Percentiles rank a stretch among this genome's conserved stretches.
phyloP scores from a whole-genome alignment of 73 alveolate species.

The Paramecium bursaria region DNA sequence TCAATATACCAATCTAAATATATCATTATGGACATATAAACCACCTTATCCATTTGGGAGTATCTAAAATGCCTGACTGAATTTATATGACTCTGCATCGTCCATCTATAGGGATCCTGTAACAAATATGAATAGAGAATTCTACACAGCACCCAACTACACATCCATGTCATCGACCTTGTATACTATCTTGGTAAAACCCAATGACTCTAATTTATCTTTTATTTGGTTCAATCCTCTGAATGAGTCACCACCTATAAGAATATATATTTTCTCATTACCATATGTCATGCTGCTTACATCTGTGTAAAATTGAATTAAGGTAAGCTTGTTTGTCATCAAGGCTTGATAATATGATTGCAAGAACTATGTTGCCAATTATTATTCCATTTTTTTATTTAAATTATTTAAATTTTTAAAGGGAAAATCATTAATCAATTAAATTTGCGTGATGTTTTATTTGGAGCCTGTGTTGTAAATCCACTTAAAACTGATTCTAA shows the following conservation, averaged over 20 bases:
- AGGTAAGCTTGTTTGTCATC: constrained; percentile 36
- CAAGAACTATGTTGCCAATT: no score
- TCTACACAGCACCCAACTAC: constrained; percentile 30
- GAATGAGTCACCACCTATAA: constrained; percentile 44
- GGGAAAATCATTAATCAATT: no score
- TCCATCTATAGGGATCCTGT: constrained; percentile 48
- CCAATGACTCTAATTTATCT: constrained; percentile 50
- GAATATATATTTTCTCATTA: not conserved
- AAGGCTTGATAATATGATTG: constrained; percentile 30
- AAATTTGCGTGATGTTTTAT: no score
- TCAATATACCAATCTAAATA: constrained; percentile 61
- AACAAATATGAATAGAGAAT: constrained; percentile 35
- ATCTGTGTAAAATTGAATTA: constrained; percentile 54
- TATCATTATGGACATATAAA: constrained; percentile 56
- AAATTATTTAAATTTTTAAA: no score
- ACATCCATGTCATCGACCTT: constrained; percentile 49
- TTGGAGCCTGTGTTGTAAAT: no score
- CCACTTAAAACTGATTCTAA: no score
- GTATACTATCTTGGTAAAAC: constrained; percentile 41
- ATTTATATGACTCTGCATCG: constrained; percentile 57
- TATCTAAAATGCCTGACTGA: constrained; percentile 35
- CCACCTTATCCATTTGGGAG: constrained; percentile 64
- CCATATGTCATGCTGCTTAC: constrained; percentile 58
- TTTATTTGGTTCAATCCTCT: constrained; percentile 25
- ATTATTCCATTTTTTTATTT: no score